These are phyloP conservation scores for Pisolithus microcarpus DNA, from an alignment of 768 basidiomycete species.

Conservation along the genomic window DNA sequence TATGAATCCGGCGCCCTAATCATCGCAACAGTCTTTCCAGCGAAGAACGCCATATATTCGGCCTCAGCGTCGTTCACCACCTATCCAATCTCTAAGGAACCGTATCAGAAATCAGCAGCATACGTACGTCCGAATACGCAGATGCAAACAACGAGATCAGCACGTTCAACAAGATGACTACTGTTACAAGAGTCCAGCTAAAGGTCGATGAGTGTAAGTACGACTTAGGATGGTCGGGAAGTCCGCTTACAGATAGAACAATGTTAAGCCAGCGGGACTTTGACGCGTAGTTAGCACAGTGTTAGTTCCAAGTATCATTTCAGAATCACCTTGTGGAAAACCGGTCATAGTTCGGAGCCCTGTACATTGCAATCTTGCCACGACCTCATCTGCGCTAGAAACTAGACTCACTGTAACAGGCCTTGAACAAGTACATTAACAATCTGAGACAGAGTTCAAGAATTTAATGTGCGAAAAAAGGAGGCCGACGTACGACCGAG, in stretches of 20 bases:
- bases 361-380: slow-evolving; percentile 16
- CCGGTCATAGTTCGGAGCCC: slow-evolving; percentile 60
- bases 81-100: slow-evolving; percentile 29
- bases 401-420: slow-evolving; percentile 55
- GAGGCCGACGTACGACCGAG: slow-evolving; percentile 32
- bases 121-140: slow-evolving; percentile 79
- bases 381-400: background rate
- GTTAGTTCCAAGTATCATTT: background rate
- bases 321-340: slow-evolving; percentile 40
- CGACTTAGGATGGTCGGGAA: background rate
- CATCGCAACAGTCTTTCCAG: slow-evolving; percentile 78
- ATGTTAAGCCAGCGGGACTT: slow-evolving; percentile 51
- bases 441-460: slow-evolving; percentile 35
- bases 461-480: background rate
- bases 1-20: slow-evolving; percentile 77
- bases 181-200: slow-evolving; percentile 80
- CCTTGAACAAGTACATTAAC: slow-evolving; percentile 72
- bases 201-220: slow-evolving; percentile 1
- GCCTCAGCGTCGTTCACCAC: slow-evolving; percentile 81
- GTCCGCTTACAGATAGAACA: slow-evolving; percentile 72
- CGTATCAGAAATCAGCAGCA: background rate
- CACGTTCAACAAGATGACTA: slow-evolving; percentile 83
- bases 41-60: slow-evolving; percentile 87
- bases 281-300: background rate
- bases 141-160: slow-evolving; percentile 94